Evolutionary conservation across 305 asterid species (phyloP), one percentile per base, ranked within the genome.

Genomic region (Petunia hybrid): DNA sequence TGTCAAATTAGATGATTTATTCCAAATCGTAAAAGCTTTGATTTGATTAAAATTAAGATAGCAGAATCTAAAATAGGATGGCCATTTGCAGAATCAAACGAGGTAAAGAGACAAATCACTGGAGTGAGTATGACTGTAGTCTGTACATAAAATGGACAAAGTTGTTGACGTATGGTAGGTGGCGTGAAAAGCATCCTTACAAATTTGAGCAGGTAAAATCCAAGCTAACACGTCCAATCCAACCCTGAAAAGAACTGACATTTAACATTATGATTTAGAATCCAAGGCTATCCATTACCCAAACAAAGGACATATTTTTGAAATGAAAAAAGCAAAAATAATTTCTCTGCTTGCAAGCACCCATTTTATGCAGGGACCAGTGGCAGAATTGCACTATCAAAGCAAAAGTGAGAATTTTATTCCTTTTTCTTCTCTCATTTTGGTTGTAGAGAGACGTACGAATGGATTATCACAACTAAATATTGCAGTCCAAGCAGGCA

Each of bases 151-250:
- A 73, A 51, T 35, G 63, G 63, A 51, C 43, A 51, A 73, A 73
- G 4, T 51, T 48, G 4, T 51, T 51, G 36, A 51, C 62, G 13
- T 73, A 35, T 51, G 35, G 45, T 35, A 0, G 63, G 63, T 48
- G 45, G 61, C 8, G 43, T 67, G 38, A 67, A 66, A 41, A 67
- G n/a, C 35, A 73, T 51, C 78, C 63, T 51, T 9, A 6, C 31
- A 22, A 22, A 7, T 73, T 10, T 48, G 63, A 51, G 78, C 6
- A 51, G 78, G 78, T 73, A 35, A 31, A 13, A 31, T 36, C 45
- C 62, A 71, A 71, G 13, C 45, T 71, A 71, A 73, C 13, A 35
- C 10, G 62, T 71, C 35, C 59, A 70, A 70, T 70, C 59, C 42
- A 22, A 45, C 22, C n/a, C 42, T 70, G 43, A 45, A 70, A 70